Percentiles rank a stretch among this genome's conserved stretches.
Conservation (phyloP, 2,329 filamentous ascomycete genomes). For the Diplodia seriata region DNA sequence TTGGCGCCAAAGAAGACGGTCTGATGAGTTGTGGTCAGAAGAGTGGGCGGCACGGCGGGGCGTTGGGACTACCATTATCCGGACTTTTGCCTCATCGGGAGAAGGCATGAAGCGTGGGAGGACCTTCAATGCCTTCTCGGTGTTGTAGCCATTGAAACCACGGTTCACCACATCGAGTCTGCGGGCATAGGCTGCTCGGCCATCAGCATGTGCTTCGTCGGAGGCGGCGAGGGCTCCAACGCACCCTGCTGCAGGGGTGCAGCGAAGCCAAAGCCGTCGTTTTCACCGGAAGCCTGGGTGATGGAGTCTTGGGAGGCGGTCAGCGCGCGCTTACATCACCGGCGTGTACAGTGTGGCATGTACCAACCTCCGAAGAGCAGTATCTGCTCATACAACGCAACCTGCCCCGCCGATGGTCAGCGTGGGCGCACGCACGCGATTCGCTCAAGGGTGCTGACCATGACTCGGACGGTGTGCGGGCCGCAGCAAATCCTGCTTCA, state of each 20-base stretch:
- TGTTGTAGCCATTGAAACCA: slow-evolving; percentile 87
- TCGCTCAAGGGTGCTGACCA: slow-evolving; percentile 7
- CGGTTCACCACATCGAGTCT: slow-evolving; percentile 87
- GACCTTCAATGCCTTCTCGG: slow-evolving; percentile 72
- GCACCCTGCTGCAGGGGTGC: slow-evolving; percentile 73
- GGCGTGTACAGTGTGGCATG: not conserved
- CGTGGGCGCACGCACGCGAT: slow-evolving; percentile 8
- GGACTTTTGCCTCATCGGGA: slow-evolving; percentile 66
- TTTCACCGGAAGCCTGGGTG: slow-evolving; percentile 70
- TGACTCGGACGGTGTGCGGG: not conserved
- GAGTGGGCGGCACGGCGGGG: slow-evolving; percentile 1
- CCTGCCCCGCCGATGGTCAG: slow-evolving; percentile 23
- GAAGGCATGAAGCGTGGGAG: slow-evolving; percentile 74
- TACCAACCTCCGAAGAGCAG: slow-evolving; percentile 78
- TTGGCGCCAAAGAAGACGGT: slow-evolving; percentile 88
- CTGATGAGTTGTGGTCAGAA: slow-evolving; percentile 57
- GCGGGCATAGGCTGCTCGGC: slow-evolving; percentile 71
- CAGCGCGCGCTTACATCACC: slow-evolving; percentile 9
- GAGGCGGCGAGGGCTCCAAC: slow-evolving; percentile 37
- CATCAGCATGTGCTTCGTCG: slow-evolving; percentile 29
- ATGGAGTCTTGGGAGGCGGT: slow-evolving; percentile 67
- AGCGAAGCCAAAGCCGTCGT: slow-evolving; percentile 75
- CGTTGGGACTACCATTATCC: slow-evolving; percentile 61
- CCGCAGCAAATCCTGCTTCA: slow-evolving; percentile 4
- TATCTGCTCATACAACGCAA: slow-evolving; percentile 50